Base-by-base conservation (phyloP, 306 rosid genomes). In the Coriaria nepalensis region DNA sequence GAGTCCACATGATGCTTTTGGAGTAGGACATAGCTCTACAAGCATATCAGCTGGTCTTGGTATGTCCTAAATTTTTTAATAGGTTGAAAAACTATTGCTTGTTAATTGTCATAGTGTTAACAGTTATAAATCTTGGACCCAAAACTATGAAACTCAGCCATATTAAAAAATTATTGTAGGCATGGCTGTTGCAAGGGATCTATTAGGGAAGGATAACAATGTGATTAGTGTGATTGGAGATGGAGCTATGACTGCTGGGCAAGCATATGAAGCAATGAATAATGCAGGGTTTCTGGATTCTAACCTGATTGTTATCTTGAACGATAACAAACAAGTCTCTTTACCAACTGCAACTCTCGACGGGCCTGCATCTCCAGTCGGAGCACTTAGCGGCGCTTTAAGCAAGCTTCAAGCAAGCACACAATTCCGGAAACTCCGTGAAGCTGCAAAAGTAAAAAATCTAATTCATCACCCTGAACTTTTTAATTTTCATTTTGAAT, bases 21-120 rank as follows among this genome's bases (percentile, higher is more conserved):
- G 97, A 0, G 92, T 52, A 8, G 95, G 94, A 0, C 95, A 90
- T 56, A 90, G 97, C 57, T 90, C 95, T 40, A 90, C 97, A 34
- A 90, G 97, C 69, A 84, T 90, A 59, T 90, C 97, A 37, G 97
- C 97, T 8, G 97, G 87, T 55, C 93, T 90, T 60, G 97, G 95
- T 84, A 67, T 47, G 57, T 42, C 29, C 29, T 3, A 20, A 3
- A 20, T 20, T 20, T 20, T 20, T 1, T 20, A 20, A 1, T 20
- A 20, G 29, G 29, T 20, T 20, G 29, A 20, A 20, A 20, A 20
- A 20, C 1, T 20, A 20, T 20, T 20, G 2, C 29, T 20, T 1
- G 29, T 20, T 20, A 20, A 20, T 20, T 20, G 29, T 20, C 3
- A 20, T 20, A 20, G 29, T 20, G 29, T 20, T 20, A 20, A 20